Evolutionary conservation across 1,284 basidiomycete species (phyloP).

Genomic region (Apiotrichum porosum): DNA sequence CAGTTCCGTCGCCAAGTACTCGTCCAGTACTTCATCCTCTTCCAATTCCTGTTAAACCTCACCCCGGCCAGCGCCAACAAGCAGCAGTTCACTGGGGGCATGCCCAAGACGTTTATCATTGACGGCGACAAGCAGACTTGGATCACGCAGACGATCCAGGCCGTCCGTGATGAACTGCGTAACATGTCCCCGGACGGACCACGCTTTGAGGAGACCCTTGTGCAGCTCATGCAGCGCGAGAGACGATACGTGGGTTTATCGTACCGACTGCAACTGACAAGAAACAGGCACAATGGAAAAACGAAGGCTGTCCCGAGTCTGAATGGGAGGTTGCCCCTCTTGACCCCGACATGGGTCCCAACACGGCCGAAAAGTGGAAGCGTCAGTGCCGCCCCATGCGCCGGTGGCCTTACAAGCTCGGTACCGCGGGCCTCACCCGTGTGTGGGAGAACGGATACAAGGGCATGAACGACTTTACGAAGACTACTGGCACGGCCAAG

Average conservation of each 20-base stretch:
- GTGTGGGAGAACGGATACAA: conserved; percentile 33
- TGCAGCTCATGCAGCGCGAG: conserved; percentile 37
- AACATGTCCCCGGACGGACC: conserved; percentile 34
- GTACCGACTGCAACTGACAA: neutral
- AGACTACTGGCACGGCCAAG: neutral
- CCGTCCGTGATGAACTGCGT: conserved; percentile 33
- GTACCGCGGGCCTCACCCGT: conserved; percentile 33
- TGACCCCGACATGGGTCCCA: conserved; percentile 11
- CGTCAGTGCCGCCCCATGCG: conserved; percentile 21
- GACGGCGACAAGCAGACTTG: conserved; percentile 29
- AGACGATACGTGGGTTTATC: conserved; percentile 33
- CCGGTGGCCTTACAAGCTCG: conserved; percentile 31
- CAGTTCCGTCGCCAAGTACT: conserved; percentile 47
- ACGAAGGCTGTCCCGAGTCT: conserved; percentile 38
- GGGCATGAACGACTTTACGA: conserved; percentile 13
- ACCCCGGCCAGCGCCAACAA: conserved; percentile 33
- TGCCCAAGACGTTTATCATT: conserved; percentile 43
- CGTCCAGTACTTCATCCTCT: conserved; percentile 46
- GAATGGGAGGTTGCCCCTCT: conserved; percentile 36
- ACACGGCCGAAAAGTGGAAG: conserved; percentile 14
- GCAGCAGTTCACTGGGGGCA: conserved; percentile 42
- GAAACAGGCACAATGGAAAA: conserved; percentile 45
- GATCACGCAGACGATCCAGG: conserved; percentile 26
- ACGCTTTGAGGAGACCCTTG: conserved; percentile 33
- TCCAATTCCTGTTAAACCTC: conserved; percentile 45